Evolutionary conservation across 352 stramenopile species (phyloP), one percentile per base, ranked within the genome.

Genomic region (Lagenidium giganteum): DNA sequence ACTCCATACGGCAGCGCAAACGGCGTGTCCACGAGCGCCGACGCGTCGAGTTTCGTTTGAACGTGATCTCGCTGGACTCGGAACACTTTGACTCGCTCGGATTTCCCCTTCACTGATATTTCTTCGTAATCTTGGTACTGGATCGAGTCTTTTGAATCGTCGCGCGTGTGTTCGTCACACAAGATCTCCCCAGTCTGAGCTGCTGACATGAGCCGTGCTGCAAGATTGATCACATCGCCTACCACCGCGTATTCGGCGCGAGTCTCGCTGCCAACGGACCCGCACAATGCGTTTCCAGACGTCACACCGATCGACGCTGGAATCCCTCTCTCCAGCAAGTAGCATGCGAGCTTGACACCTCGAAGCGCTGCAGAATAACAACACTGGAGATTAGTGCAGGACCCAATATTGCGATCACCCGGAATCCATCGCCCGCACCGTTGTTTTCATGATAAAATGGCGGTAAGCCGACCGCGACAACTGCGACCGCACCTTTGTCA

Each of bases 381-480:
- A 42, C 26, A 47, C n/a, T n/a, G n/a, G n/a, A n/a, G n/a, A n/a
- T n/a, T n/a, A n/a, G n/a, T n/a, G n/a, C n/a, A n/a, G n/a, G n/a
- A n/a, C n/a, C n/a, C n/a, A n/a, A n/a, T n/a, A n/a, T n/a, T n/a
- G n/a, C n/a, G n/a, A n/a, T n/a, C n/a, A n/a, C n/a, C n/a, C n/a
- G n/a, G n/a, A n/a, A n/a, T n/a, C n/a, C n/a, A n/a, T n/a, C n/a
- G n/a, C 3, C 47, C 32, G 22, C 50, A 83, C 74, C 67, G 51
- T 94, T 93, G 60, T 93, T 86, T 63, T 95, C 74, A 49, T 92
- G 80, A 51, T 84, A 89, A 42, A 87, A 87, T 11, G 83, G 83
- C 1, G 77, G 76, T 0, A 93, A 57, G 0, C 83, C 81, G 18
- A 95, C 72, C 9, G 72, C 77, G 16, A 92, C 59, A 31, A 92